Percentiles rank a stretch among this genome's conserved stretches.
Conservation (phyloP, 2,329 filamentous ascomycete genomes). For the Gremmenia infestans region DNA sequence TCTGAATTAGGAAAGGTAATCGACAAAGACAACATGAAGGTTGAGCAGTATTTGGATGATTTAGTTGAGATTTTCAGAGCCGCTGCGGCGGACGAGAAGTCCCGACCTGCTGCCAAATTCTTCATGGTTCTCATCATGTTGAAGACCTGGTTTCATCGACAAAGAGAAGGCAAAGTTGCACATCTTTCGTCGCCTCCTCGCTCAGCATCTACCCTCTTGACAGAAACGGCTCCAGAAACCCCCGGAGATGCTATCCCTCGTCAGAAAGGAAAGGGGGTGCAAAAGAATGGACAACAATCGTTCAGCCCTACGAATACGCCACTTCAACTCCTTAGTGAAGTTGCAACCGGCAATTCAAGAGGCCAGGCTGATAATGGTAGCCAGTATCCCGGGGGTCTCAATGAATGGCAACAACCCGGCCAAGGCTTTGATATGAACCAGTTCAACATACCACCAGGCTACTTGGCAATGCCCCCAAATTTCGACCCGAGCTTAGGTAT, state of each 20-base stretch:
- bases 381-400: slow-evolving; percentile 17
- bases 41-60: slow-evolving; percentile 62
- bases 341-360: slow-evolving; percentile 33
- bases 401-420: slow-evolving; percentile 19
- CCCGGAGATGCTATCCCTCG: background rate
- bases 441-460: slow-evolving; percentile 9
- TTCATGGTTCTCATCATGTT: slow-evolving; percentile 66
- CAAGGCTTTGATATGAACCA: slow-evolving; percentile 16
- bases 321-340: slow-evolving; percentile 38
- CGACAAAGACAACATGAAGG: slow-evolving; percentile 60
- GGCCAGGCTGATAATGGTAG: slow-evolving; percentile 20
- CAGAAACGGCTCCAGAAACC: background rate
- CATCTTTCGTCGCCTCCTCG: background rate
- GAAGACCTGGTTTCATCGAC: slow-evolving; percentile 50
- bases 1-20: slow-evolving; percentile 68
- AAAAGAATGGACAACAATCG: slow-evolving; percentile 19
- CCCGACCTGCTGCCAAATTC: slow-evolving; percentile 64
- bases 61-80: slow-evolving; percentile 63
- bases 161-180: slow-evolving; percentile 24
- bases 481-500: slow-evolving; percentile 28
- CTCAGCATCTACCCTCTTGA: slow-evolving; percentile 2
- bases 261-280: slow-evolving; percentile 14
- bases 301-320: slow-evolving; percentile 32
- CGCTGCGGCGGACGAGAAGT: slow-evolving; percentile 58
- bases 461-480: slow-evolving; percentile 16